Evolutionary conservation across 768 basidiomycete species (phyloP).

Genomic region (Boletales sp.): DNA sequence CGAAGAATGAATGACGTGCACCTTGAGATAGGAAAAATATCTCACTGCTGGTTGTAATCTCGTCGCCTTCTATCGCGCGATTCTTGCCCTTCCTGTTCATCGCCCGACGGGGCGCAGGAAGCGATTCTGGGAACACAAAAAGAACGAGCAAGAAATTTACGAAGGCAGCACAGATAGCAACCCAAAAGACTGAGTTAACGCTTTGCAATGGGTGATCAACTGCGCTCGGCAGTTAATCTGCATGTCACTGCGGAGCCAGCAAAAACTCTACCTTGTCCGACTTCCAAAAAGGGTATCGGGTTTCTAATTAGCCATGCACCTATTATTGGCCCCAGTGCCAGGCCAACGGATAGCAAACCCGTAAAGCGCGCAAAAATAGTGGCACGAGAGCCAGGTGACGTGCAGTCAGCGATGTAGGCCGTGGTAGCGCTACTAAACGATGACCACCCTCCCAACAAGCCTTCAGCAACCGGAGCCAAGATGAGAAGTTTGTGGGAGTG

Average conservation of each 20-base stretch:
- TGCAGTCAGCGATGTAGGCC: slow-evolving; percentile 74
- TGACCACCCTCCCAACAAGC: slow-evolving; percentile 77
- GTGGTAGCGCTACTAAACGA: slow-evolving; percentile 59
- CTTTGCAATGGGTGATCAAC: slow-evolving; percentile 34
- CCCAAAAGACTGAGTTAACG: slow-evolving; percentile 53
- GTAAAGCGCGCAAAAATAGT: slow-evolving; percentile 64
- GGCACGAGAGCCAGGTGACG: slow-evolving; percentile 77
- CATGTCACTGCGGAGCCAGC: neutral
- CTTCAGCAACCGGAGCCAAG: slow-evolving; percentile 76
- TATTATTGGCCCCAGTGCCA: slow-evolving; percentile 76
- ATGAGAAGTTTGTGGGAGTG: slow-evolving; percentile 76
- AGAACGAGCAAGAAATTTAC: slow-evolving; percentile 56
- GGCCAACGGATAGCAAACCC: slow-evolving; percentile 74
- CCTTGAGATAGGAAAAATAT: neutral
- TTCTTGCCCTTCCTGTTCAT: slow-evolving; percentile 29
- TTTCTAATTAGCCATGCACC: slow-evolving; percentile 49
- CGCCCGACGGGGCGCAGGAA: slow-evolving; percentile 29
- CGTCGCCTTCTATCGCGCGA: slow-evolving; percentile 18
- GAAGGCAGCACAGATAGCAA: slow-evolving; percentile 42
- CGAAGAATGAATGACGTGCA: neutral
- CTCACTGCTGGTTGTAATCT: slow-evolving; percentile 10
- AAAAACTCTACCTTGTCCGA: slow-evolving; percentile 20
- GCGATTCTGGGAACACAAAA: slow-evolving; percentile 59
- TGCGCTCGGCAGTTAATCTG: slow-evolving; percentile 9
- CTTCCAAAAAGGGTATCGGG: slow-evolving; percentile 33